Conservation (phyloP, 2,329 filamentous ascomycete species). For the Talaromyces sp. region DNA sequence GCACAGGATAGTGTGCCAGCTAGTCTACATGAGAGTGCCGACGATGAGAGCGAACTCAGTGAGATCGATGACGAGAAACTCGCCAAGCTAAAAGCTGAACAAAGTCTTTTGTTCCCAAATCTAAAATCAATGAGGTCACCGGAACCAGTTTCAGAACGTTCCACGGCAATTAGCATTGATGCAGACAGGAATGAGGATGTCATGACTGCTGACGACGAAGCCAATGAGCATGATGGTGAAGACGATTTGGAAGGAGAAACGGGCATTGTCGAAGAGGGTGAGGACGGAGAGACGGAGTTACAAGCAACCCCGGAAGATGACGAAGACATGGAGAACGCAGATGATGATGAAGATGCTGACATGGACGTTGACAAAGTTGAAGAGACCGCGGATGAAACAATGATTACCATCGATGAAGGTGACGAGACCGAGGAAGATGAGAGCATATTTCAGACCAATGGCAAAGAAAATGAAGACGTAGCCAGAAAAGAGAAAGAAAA, state of each 20-base stretch:
- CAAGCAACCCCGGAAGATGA: constrained; percentile 13
- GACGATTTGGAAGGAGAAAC: constrained; percentile 20
- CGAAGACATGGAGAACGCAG: constrained; percentile 7
- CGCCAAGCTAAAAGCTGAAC: constrained; percentile 26
- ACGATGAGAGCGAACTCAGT: constrained; percentile 68
- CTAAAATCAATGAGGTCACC: constrained; percentile 23
- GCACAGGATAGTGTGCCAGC: constrained; percentile 53
- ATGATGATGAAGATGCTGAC: constrained; percentile 21
- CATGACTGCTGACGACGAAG: constrained; percentile 22
- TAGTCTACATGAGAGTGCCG: constrained; percentile 63
- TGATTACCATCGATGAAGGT: background rate
- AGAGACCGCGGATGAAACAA: constrained; percentile 11
- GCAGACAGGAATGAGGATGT: constrained; percentile 22
- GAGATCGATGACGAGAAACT: constrained; percentile 51
- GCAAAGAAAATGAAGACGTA: background rate
- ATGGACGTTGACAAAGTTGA: constrained; percentile 20
- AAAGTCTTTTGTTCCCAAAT: constrained; percentile 27
- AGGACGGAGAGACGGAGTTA: constrained; percentile 14
- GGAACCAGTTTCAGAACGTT: constrained; percentile 29
- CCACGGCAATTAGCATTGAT: constrained; percentile 22
- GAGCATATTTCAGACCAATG: background rate
- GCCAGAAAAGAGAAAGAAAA: background rate
- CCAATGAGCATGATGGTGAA: constrained; percentile 5
- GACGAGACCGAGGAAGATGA: constrained; percentile 6
- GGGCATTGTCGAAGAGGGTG: constrained; percentile 9